These are phyloP conservation scores for Erythrobasidium hasegawianum DNA, from an alignment of 1,284 basidiomycete species.

Conservation along the genomic window DNA sequence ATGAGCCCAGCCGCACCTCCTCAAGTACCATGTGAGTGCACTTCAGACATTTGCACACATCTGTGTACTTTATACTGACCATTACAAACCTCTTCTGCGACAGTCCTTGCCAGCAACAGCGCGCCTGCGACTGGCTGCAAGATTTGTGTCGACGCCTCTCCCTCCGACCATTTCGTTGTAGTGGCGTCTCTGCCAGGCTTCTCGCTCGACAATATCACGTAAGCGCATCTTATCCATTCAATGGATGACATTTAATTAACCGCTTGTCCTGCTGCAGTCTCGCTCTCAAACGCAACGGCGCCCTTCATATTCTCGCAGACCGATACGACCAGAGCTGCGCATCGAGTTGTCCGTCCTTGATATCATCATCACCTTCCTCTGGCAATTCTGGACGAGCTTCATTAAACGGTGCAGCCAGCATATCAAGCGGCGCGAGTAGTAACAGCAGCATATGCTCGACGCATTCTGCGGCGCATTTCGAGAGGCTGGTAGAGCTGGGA, in stretches of 20 bases:
- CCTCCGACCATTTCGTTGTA: conserved; percentile 24
- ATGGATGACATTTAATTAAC: neutral
- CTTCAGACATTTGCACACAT: neutral
- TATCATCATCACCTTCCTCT: neutral
- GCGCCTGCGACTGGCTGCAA: conserved; percentile 22
- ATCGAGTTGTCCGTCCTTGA: neutral
- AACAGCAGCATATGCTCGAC: neutral
- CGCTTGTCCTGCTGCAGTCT: conserved; percentile 10
- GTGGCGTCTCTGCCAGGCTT: conserved; percentile 26
- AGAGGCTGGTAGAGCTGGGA: conserved; percentile 28
- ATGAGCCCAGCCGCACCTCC: conserved; percentile 26
- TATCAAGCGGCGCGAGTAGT: neutral
- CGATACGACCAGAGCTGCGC: conserved; percentile 20
- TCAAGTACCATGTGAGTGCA: conserved; percentile 27
- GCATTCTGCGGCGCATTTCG: conserved; percentile 16
- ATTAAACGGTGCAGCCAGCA: neutral
- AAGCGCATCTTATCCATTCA: neutral
- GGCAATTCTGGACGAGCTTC: neutral
- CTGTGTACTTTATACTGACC: neutral
- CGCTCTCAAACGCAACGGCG: conserved; percentile 29
- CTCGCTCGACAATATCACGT: conserved; percentile 32
- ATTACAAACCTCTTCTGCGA: neutral
- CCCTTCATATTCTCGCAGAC: conserved; percentile 33
- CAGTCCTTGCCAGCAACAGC: conserved; percentile 25
- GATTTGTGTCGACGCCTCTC: conserved; percentile 19